These are phyloP conservation scores for Lachancea sp. DNA, from an alignment of 805 yeast genomes.

Conservation along the genomic window DNA sequence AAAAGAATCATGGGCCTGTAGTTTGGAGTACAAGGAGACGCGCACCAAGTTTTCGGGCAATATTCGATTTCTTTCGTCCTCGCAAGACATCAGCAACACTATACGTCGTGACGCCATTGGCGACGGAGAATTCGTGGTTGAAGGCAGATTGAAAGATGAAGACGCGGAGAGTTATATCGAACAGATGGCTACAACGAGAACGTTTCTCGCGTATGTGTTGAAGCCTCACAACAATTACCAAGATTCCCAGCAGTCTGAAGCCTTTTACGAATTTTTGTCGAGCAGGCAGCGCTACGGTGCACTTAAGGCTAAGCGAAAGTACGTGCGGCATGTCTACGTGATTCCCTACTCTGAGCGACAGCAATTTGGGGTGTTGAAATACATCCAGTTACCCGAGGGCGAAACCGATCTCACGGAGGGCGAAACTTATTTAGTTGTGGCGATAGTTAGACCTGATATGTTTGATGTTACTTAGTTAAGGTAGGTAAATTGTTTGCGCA, in stretches of 20 bases:
- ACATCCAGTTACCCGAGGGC: background rate
- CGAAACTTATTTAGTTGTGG: slow-evolving; percentile 6
- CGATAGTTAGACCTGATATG: slow-evolving; percentile 9
- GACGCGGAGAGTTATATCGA: slow-evolving; percentile 20
- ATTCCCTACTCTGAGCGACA: slow-evolving; percentile 19
- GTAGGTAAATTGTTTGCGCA: too few species aligned
- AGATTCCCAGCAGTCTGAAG: slow-evolving; percentile 15
- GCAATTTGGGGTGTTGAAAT: slow-evolving; percentile 27
- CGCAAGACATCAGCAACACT: slow-evolving; percentile 13
- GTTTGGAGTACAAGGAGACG: slow-evolving; percentile 13
- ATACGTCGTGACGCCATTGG: slow-evolving; percentile 21
- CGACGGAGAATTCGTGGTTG: slow-evolving; percentile 34
- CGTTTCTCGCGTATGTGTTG: slow-evolving; percentile 18
- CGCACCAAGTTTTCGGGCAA: slow-evolving; percentile 11
- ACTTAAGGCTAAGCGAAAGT: slow-evolving; percentile 15
- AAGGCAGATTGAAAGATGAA: slow-evolving; percentile 25
- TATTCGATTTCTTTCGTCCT: slow-evolving; percentile 14
- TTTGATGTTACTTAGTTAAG: slow-evolving; percentile 1
- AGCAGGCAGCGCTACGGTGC: slow-evolving; percentile 20
- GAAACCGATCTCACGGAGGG: background rate
- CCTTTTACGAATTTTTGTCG: slow-evolving; percentile 16
- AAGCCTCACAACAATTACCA: slow-evolving; percentile 11
- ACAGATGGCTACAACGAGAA: slow-evolving; percentile 18
- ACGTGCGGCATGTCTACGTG: slow-evolving; percentile 33
- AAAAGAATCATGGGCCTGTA: background rate